Conservation (phyloP, 2,329 filamentous ascomycete species). For the Aspergillus quadrilineatus region DNA sequence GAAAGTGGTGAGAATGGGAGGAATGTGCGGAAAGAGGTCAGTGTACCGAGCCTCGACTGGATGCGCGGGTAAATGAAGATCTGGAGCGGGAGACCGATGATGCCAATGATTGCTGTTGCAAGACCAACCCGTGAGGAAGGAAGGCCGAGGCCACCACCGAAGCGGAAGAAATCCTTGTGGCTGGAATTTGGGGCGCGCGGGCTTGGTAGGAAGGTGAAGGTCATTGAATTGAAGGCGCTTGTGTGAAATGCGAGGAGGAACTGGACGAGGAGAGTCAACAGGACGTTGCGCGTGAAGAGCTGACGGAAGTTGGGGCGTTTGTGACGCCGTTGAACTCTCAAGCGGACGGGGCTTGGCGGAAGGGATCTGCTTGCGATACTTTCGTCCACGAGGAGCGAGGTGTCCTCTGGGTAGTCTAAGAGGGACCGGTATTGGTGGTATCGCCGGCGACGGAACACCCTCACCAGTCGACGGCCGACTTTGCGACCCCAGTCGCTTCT, state of each 20-base stretch:
- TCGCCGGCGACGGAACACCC: conserved; percentile 24
- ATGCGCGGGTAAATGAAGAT: conserved; percentile 69
- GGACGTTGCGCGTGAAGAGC: conserved; percentile 55
- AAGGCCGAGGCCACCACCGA: conserved; percentile 73
- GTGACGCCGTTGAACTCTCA: conserved; percentile 30
- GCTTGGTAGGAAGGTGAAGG: conserved; percentile 74
- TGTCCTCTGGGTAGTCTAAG: conserved; percentile 27
- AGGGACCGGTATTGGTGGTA: conserved; percentile 38
- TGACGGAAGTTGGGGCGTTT: conserved; percentile 48
- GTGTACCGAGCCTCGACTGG: conserved; percentile 65
- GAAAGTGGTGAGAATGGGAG: conserved; percentile 69
- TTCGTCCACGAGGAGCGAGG: conserved; percentile 35
- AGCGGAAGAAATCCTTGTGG: conserved; percentile 52
- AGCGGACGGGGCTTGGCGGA: conserved; percentile 27
- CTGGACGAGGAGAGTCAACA: conserved; percentile 61
- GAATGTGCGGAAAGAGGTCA: conserved; percentile 67
- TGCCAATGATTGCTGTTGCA: conserved; percentile 73
- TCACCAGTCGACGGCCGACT: conserved; percentile 36
- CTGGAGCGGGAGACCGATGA: conserved; percentile 72
- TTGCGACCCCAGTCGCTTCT: conserved; percentile 43
- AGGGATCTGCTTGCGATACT: conserved; percentile 26
- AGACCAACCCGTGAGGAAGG: conserved; percentile 69
- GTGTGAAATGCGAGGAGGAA: conserved; percentile 72
- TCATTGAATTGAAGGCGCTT: conserved; percentile 73
- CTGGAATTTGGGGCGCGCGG: conserved; percentile 56